A percentile compares a stretch with the other conserved stretches of the same genome.
Conservation (phyloP, 129 eudicot species). For the Silybum marianum region DNA sequence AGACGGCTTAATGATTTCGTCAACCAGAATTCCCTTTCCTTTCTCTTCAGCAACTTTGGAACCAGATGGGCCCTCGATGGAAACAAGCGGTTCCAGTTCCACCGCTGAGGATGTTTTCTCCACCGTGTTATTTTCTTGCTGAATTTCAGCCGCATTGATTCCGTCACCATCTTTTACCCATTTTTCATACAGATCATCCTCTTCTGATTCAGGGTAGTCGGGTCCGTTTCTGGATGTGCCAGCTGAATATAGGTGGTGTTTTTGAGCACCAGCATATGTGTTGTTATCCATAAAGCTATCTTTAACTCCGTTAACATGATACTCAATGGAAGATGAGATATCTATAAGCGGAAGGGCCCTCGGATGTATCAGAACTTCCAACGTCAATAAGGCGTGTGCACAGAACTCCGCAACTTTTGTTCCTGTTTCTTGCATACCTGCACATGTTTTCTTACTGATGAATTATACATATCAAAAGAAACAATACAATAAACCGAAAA, state of each 20-base stretch:
- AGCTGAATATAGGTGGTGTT: conserved; percentile 25
- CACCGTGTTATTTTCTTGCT: conserved; percentile 14
- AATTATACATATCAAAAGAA: neutral
- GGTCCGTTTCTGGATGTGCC: conserved; percentile 31
- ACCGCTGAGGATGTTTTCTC: conserved; percentile 14
- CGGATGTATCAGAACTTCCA: conserved; percentile 87
- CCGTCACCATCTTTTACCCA: conserved; percentile 52
- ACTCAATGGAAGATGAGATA: conserved; percentile 28
- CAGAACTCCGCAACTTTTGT: conserved; percentile 75
- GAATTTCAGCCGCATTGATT: conserved; percentile 33
- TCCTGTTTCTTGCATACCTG: conserved; percentile 74
- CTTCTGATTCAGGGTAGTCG: conserved; percentile 49
- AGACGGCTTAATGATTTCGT: conserved; percentile 16
- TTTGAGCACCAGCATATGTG: conserved; percentile 27
- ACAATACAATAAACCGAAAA: neutral
- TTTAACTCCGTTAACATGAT: conserved; percentile 22
- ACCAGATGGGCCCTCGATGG: conserved; percentile 19
- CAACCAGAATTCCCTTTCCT: conserved; percentile 38
- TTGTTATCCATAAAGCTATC: conserved; percentile 31
- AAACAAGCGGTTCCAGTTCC: conserved; percentile 32
- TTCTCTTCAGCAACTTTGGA: conserved; percentile 24
- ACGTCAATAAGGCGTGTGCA: conserved; percentile 70
- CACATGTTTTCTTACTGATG: neutral
- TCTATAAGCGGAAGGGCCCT: conserved; percentile 68
- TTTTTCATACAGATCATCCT: conserved; percentile 56